Conservation (phyloP, 1,284 basidiomycete species). For the Agaricales sp. region DNA sequence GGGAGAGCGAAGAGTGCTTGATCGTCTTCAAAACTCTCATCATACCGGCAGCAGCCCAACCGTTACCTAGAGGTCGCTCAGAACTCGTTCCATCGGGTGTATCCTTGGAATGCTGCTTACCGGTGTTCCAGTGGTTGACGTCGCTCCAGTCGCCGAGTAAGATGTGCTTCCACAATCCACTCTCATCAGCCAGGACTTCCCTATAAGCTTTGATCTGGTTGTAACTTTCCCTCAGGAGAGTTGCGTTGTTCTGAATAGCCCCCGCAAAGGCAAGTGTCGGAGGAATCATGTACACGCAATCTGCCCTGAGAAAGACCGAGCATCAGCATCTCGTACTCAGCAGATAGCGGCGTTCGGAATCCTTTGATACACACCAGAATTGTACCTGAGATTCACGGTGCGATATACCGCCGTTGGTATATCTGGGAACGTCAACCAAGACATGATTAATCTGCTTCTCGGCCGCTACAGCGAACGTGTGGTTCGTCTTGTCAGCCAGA, state of each 20-base stretch:
- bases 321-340: no score
- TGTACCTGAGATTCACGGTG: conserved; percentile 45
- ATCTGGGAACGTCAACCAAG: conserved; percentile 43
- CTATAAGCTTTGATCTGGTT: conserved; percentile 61
- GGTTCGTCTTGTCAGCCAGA: conserved; percentile 22
- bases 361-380: conserved; percentile 41
- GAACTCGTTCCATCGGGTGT: no score
- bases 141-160: conserved; percentile 33
- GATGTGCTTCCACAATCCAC: conserved; percentile 47
- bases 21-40: conserved; percentile 50
- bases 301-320: conserved; percentile 27
- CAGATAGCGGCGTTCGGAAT: no score
- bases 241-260: conserved; percentile 23
- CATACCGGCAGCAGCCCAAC: conserved; percentile 62
- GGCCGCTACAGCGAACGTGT: conserved; percentile 40
- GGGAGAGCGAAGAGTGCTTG: conserved; percentile 30
- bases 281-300: conserved; percentile 66
- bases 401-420: conserved; percentile 53
- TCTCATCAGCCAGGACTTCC: conserved; percentile 29
- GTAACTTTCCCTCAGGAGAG: conserved; percentile 50
- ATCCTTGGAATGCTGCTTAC: conserved; percentile 1
- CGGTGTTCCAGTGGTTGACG: conserved; percentile 16
- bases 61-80: conserved; percentile 49
- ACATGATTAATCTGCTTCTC: conserved; percentile 49
- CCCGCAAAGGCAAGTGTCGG: conserved; percentile 77